Percentiles rank a stretch among this genome's conserved stretches.
These are phyloP conservation scores for Sextonia rubra DNA, from an alignment of 164 flowering plant species.

Conservation along the genomic window DNA sequence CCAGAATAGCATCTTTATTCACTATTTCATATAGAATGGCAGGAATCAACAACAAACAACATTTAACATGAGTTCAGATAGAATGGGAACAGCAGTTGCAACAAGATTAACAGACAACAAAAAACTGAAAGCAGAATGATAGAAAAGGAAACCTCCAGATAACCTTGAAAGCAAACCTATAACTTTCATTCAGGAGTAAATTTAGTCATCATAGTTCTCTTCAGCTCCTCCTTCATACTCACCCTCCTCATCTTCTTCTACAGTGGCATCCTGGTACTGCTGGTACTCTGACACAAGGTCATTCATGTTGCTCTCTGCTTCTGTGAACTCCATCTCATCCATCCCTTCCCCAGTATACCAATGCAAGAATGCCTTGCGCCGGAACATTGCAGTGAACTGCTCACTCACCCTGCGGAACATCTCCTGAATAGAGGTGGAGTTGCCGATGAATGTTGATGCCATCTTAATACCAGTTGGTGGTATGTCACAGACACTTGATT, in stretches of 20 bases:
- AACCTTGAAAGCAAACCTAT: no score
- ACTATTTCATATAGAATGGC: no score
- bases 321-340: constrained; percentile 55
- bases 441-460: constrained; percentile 52
- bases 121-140: no score
- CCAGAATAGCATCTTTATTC: no score
- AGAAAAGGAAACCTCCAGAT: no score
- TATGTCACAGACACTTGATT: constrained; percentile 43
- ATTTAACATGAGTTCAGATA: no score
- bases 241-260: constrained; percentile 11
- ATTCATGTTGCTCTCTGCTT: constrained; percentile 28
- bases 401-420: constrained; percentile 50
- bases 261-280: constrained; percentile 50
- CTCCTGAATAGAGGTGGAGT: constrained; percentile 47
- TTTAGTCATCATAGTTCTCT: neutral
- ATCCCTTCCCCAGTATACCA: constrained; percentile 54
- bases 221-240: neutral
- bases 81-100: no score
- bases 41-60: no score
- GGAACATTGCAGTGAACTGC: constrained; percentile 52
- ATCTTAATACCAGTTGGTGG: constrained; percentile 45
- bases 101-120: no score
- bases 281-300: constrained; percentile 33
- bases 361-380: constrained; percentile 54
- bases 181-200: no score